Conservation (phyloP, 139 green algal species). For the Tetraselmis striata region DNA sequence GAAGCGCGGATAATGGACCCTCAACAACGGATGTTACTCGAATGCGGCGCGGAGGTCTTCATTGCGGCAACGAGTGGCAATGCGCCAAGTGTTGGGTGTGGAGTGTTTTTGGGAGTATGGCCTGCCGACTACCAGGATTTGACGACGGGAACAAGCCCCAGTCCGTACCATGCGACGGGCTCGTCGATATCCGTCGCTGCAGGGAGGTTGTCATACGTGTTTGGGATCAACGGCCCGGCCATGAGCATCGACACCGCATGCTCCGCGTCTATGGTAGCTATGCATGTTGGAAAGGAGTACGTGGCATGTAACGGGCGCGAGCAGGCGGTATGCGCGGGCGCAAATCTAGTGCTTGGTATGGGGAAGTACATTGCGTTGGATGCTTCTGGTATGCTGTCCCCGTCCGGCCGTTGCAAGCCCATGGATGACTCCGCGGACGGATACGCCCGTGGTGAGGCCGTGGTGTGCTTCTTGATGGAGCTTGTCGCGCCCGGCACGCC, state of each 20-base stretch:
- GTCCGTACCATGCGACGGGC: conserved; percentile 12
- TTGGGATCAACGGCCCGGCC: conserved; percentile 63
- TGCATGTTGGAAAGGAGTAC: conserved; percentile 31
- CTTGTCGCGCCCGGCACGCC: neutral
- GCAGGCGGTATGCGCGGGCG: neutral
- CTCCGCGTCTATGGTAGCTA: conserved; percentile 62
- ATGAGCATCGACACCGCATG: conserved; percentile 77
- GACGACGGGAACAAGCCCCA: neutral
- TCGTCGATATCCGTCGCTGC: conserved; percentile 47
- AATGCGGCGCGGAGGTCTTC: conserved; percentile 17
- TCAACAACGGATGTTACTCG: conserved; percentile 67
- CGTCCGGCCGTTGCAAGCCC: conserved; percentile 78
- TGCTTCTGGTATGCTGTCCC: conserved; percentile 61
- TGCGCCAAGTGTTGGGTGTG: neutral
- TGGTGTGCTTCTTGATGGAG: conserved; percentile 10
- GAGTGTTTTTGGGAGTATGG: neutral
- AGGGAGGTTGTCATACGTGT: conserved; percentile 71
- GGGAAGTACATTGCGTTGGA: neutral
- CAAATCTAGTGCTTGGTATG: neutral
- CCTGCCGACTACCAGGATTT: neutral
- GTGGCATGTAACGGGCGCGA: neutral
- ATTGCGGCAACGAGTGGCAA: neutral
- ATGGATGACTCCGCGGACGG: conserved; percentile 76
- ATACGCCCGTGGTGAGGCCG: conserved; percentile 67
- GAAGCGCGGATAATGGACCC: conserved; percentile 53